Percentiles rank a stretch among this genome's conserved stretches.
These are phyloP conservation scores for Leucosporidium creatinivorum DNA, from an alignment of 768 basidiomycete species.

Conservation along the genomic window DNA sequence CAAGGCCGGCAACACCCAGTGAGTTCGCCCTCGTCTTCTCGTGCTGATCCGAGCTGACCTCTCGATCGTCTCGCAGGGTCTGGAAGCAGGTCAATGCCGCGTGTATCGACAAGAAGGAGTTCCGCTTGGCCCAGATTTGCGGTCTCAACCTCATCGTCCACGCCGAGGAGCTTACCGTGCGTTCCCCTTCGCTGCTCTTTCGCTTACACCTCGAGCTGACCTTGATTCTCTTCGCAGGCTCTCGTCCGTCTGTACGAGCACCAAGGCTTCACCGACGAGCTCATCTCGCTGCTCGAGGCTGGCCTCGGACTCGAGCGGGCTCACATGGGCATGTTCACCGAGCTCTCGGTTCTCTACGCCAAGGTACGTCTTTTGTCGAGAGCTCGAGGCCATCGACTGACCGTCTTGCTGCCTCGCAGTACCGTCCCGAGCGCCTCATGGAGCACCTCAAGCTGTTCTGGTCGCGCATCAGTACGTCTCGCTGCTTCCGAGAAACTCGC, in stretches of 20 bases:
- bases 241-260: constrained; percentile 78
- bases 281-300: constrained; percentile 83
- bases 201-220: constrained; percentile 36
- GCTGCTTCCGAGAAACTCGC: not conserved
- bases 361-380: constrained; percentile 55
- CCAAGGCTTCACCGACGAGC: constrained; percentile 88
- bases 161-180: constrained; percentile 46
- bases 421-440: constrained; percentile 50
- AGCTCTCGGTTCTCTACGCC: constrained; percentile 81
- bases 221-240: constrained; percentile 46
- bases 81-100: constrained; percentile 99
- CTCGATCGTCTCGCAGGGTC: constrained; percentile 52
- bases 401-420: constrained; percentile 10
- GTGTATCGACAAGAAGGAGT: constrained; percentile 94
- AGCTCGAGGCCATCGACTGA: constrained; percentile 11
- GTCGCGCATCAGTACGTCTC: constrained; percentile 38
- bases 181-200: constrained; percentile 18
- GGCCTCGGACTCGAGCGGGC: constrained; percentile 94
- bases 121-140: constrained; percentile 96
- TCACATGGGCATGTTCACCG: constrained; percentile 98
- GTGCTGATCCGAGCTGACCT: not conserved
- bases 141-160: constrained; percentile 97
- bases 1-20: constrained; percentile 99
- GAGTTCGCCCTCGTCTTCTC: constrained; percentile 38
- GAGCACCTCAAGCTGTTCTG: constrained; percentile 93